Conservation (phyloP, 2,329 filamentous ascomycete species). For the Fusarium nurragi region DNA sequence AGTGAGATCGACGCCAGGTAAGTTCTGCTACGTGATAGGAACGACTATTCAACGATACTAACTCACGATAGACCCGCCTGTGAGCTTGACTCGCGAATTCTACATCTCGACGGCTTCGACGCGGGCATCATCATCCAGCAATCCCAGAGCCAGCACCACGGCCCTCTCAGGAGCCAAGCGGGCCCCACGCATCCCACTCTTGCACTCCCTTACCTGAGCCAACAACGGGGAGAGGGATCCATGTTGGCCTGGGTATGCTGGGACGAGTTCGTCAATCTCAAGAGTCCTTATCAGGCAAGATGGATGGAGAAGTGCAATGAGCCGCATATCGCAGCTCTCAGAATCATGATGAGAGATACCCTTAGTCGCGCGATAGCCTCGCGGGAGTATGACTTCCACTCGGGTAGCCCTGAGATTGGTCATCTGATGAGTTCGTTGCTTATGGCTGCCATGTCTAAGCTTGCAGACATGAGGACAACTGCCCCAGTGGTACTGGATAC, state of each 20-base stretch:
- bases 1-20: conserved; percentile 5
- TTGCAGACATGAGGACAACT: conserved; percentile 2
- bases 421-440: conserved; percentile 20
- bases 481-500: conserved; percentile 5
- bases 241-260: conserved; percentile 25
- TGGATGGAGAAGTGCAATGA: conserved; percentile 31
- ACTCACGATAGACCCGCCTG: background rate
- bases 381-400: background rate
- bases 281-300: conserved; percentile 4
- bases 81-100: conserved; percentile 3
- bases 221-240: background rate
- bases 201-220: conserved; percentile 13
- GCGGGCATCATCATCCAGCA: conserved; percentile 21
- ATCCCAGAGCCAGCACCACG: conserved; percentile 9
- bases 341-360: conserved; percentile 23
- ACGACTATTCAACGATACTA: rapidly evolving
- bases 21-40: rapidly evolving
- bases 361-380: background rate
- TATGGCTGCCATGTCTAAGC: conserved; percentile 19
- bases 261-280: conserved; percentile 21
- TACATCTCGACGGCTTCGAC: conserved; percentile 14
- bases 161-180: conserved; percentile 1
- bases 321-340: background rate
- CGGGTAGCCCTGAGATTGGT: background rate
- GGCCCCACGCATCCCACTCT: conserved; percentile 3